Base-by-base conservation (phyloP, 106 monocot species). In the Cymbidium sinense region DNA sequence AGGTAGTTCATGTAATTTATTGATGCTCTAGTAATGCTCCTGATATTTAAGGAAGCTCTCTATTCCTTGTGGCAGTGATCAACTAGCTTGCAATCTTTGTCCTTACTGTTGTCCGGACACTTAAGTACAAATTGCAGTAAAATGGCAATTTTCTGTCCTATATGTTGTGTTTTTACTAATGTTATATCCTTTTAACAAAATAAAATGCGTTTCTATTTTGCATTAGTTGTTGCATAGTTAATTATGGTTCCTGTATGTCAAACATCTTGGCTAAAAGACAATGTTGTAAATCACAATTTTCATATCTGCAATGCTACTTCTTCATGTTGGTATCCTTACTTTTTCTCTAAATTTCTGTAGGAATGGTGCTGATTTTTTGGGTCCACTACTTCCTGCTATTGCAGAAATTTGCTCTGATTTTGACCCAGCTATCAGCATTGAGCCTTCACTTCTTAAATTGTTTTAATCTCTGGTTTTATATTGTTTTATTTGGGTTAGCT, bases 401-500 rank as follows among this genome's bases (percentile, higher is more conserved):
- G 94, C 99, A 77, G 99, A 94, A 92, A 94, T 99, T 77, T 95
- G 94, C 75, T 99, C 94, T 75, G 99, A 99, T 85, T 87, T 99
- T 77, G 84, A 90, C 83, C 99, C 92, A 47, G 74, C 86, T 34
- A 89, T 89, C 33, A 90, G 84, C 77, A 82, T 86, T 31, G 99
- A 95, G 80, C 99, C 99, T 73, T 90, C 99, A 77, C 81, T 99
- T 28, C 74, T 95, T 70, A 99, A 95, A 79, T 78, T 99, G 55
- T 99, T 95, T 23, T 90, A 99, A 99, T 64, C 80, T 99, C n/a
- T 99, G 99, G 99, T 99, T 95, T 78, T 99, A 99, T 81, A 86
- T 94, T 85, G 99, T 86, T 67, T 82, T 99, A 75, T 99, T 95
- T 92, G 99, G 99, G 50, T 64, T 99, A 73, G 99, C 99, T 75